Evolutionary conservation across 116 monocot genomes (phyloP), one percentile per base, ranked within the genome.

Genomic region (Cymodocea nodosa): DNA sequence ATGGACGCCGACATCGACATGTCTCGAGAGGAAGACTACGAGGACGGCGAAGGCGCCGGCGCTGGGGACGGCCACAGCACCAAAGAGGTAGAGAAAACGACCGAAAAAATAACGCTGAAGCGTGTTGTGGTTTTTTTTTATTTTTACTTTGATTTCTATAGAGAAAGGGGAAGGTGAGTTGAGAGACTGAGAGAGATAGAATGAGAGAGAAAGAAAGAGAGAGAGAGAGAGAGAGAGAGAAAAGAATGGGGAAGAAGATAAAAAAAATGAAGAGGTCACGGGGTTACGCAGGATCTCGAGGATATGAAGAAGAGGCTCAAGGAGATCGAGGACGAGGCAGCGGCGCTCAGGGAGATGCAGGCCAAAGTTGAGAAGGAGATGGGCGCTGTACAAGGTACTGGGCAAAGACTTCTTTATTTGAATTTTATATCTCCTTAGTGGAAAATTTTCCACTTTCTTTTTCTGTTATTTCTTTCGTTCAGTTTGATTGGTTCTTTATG

Each of bases 291-390:
- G 80, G 61, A 72, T 51, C 51, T 80, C 22, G 80, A 80, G 63
- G 75, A 75, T 39, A 72, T 80, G 80, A 80, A 76, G 69, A 68
- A 55, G 68, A 25, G 75, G 51, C 62, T 80, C 13, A 80, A 75
- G 80, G 80, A 75, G 68, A 80, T 80, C 52, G 80, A 80, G 64
- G 80, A 80, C 34, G 80, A 80, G 68, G 71, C 80, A 2, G 59
- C 52, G 2, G 80, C 75, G 20, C 80, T 80, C 25, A 59, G 71
- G 17, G 80, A 80, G 72, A 80, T 80, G 75, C 80, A 80, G 58
- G 80, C 75, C 39, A 80, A 80, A 60, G 80, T 80, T 40, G 80
- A 75, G 68, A 80, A 80, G 72, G 80, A 80, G 58, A 80, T 80
- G 80, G 72, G 76, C 19, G 75, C 75, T 14, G 76, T 65, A n/a